A percentile compares a stretch with the other conserved stretches of the same genome.
Conservation (phyloP, 2,329 filamentous ascomycete species). For the Xylaria sp. region DNA sequence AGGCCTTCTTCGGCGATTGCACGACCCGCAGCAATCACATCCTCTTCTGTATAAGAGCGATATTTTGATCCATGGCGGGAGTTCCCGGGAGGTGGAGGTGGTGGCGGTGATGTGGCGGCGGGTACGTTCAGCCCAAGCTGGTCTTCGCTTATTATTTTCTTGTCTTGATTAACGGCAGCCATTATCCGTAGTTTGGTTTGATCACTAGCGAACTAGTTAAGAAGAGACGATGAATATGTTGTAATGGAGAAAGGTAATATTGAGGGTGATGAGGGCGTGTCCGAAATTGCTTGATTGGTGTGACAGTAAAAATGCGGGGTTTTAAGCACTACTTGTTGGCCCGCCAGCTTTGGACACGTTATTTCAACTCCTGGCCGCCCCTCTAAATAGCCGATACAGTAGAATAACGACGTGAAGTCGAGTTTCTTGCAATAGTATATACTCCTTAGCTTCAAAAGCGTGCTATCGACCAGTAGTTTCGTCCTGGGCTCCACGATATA, state of each 20-base stretch:
- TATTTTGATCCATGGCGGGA: conserved; percentile 41
- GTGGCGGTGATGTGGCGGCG: not conserved
- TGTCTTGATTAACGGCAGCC: not conserved
- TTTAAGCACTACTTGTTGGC: conserved; percentile 14
- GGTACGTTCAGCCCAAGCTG: not conserved
- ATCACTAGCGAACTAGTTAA: not conserved
- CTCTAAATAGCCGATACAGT: too few species aligned
- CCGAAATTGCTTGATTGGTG: conserved; percentile 12
- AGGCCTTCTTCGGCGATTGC: conserved; percentile 43
- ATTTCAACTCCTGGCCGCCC: not conserved
- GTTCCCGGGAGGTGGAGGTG: not conserved
- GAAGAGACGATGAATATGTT: not conserved
- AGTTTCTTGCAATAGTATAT: conserved; percentile 10
- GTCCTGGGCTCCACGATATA: not conserved
- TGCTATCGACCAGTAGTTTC: not conserved
- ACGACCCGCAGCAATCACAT: conserved; percentile 36
- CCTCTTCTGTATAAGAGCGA: conserved; percentile 42
- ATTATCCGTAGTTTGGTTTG: not conserved
- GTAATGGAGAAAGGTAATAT: not conserved
- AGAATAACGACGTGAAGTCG: not conserved
- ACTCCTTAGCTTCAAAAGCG: conserved; percentile 8
- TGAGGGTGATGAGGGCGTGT: conserved; percentile 6
- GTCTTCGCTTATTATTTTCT: not conserved
- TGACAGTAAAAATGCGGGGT: conserved; percentile 19
- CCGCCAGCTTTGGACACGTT: not conserved